Conservation (phyloP, 331 rosid species). For the Malus hybrid region DNA sequence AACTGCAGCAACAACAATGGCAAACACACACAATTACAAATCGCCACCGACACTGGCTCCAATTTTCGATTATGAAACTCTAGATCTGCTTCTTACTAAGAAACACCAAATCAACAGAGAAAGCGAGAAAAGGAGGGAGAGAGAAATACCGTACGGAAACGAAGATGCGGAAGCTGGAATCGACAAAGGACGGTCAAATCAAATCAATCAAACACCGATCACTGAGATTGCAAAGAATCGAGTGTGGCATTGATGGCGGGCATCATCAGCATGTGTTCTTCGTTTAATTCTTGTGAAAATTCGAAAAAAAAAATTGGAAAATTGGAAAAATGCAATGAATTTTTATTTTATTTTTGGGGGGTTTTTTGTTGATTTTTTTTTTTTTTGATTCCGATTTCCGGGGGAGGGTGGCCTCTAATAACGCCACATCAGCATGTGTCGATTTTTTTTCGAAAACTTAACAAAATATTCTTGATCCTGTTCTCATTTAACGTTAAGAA, state of each 20-base stretch:
- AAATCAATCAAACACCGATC: not conserved
- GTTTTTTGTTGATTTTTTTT: not conserved
- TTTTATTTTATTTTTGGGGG: not conserved
- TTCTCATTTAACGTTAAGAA: no score
- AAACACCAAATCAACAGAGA: not conserved
- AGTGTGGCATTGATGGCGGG: slow-evolving; percentile 1
- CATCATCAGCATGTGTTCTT: not conserved
- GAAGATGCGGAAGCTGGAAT: not conserved
- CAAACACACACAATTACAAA: not conserved
- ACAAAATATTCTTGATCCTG: no score
- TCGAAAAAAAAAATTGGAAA: not conserved
- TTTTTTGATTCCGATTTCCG: not conserved
- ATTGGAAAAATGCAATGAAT: not conserved
- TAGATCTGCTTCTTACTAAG: slow-evolving; percentile 2
- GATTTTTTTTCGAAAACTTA: no score
- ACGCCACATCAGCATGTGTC: not conserved
- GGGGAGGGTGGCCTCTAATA: not conserved
- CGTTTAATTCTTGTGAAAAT: not conserved
- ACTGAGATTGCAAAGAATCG: not conserved
- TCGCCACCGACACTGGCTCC: not conserved
- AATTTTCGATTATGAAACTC: slow-evolving; percentile 5
- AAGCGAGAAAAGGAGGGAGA: not conserved
- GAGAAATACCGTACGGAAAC: not conserved
- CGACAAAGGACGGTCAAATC: not conserved
- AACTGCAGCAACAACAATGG: not conserved